Conservation (phyloP, 352 stramenopile species). For the Globisporangium abappressorium region DNA sequence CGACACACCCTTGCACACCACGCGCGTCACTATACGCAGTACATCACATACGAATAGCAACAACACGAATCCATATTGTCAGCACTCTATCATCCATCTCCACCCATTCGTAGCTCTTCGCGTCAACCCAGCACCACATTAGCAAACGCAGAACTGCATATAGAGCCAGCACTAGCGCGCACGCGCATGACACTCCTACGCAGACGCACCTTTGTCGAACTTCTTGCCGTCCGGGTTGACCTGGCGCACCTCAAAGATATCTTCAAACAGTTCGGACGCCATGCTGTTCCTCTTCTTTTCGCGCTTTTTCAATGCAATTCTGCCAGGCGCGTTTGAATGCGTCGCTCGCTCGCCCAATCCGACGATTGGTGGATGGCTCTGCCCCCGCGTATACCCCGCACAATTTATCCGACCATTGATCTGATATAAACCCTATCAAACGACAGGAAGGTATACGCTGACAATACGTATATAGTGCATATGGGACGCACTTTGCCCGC, state of each 20-base stretch:
- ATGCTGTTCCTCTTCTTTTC: constrained; percentile 29
- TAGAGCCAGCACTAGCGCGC: neutral
- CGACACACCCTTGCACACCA: constrained; percentile 95
- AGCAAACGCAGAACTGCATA: too few relatives aligned
- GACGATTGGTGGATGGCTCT: constrained; percentile 17
- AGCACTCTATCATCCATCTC: constrained; percentile 4
- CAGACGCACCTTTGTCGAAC: constrained; percentile 88
- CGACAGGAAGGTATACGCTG: neutral
- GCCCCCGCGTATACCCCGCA: constrained; percentile 4
- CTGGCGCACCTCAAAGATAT: constrained; percentile 97
- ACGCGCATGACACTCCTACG: neutral
- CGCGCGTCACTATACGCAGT: constrained; percentile 83
- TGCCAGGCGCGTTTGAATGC: constrained; percentile 3
- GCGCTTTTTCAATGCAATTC: constrained; percentile 10
- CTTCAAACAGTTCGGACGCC: constrained; percentile 95
- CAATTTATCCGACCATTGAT: neutral
- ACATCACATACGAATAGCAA: neutral
- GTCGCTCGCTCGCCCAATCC: neutral
- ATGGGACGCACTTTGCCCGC: neutral
- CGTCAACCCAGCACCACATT: neutral
- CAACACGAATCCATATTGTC: constrained; percentile 6
- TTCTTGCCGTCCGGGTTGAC: constrained; percentile 98
- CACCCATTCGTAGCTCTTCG: neutral
- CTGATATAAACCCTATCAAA: neutral
- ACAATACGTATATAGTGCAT: neutral